Evolutionary conservation across 352 stramenopile species (phyloP), one percentile per base, ranked within the genome.

Genomic region (Phytophthora sp.): DNA sequence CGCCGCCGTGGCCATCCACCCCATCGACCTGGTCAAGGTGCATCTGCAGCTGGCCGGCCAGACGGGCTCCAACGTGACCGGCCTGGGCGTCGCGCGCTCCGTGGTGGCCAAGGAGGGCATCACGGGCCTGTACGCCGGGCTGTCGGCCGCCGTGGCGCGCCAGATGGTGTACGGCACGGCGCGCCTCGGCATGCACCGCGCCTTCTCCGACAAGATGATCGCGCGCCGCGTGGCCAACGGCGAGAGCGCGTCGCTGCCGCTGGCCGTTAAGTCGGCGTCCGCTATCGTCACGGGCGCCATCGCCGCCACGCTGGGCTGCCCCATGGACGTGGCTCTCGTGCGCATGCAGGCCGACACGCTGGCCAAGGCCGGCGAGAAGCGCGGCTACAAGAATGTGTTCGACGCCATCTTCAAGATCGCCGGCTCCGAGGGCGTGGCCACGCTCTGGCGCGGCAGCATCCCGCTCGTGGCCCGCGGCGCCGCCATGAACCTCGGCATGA

Each of bases 401-500:
- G 95, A 99, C 80, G 96, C 95, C 17, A 92, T 98, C 27, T 60
- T 92, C 13, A 84, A 94, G 66, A 98, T 98, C 59, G 78, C 76
- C 2, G 66, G 72, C 15, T 78, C 94, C 6, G 95, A 98, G 53
- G 94, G 95, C 28, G 64, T 98, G 2, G 26, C 63, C 17, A 97
- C 92, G 38, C 79, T 98, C 28, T 98, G 92, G 91, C 79, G 92
- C 21, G 95, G 95, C 7, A 95, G 84, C 53, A 74, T 95, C 31
- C 94, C 95, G 18, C 88, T 97, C n/a, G 96, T 99, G 38, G 87
- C 98, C 15, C 89, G 98, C 67, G 98, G 96, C 24, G 98, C 99
- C 54, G 87, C 95, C 53, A 99, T 99, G 96, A 99, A 99, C 81
- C 94, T 99, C n/a, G 97, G 97, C 52, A 99, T 99, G 98, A 94